phyloP scores from a whole-genome alignment of 2,329 filamentous ascomycete species.

The Talaromyces sp. region DNA sequence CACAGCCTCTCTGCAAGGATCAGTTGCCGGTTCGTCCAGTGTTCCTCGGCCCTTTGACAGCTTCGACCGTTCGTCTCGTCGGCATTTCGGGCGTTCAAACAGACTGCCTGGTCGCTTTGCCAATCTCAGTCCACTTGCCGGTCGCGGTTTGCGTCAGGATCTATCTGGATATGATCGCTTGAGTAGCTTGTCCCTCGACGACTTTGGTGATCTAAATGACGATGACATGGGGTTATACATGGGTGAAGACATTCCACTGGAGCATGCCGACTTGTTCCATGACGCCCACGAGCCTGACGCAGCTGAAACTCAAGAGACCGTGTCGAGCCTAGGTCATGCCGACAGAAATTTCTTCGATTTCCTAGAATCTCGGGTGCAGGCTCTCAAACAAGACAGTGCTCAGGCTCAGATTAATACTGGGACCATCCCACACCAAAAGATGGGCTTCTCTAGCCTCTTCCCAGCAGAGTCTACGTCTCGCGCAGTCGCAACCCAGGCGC shows the following conservation, averaged over 20 bases:
- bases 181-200: conserved; percentile 18
- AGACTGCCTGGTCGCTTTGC: conserved; percentile 48
- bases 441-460: conserved; percentile 66
- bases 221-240: conserved; percentile 17
- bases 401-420: conserved; percentile 12
- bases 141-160: conserved; percentile 38
- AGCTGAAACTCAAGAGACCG: conserved; percentile 19
- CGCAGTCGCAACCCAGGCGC: conserved; percentile 66
- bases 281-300: background rate
- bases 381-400: conserved; percentile 8
- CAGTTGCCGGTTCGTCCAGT: conserved; percentile 37
- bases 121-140: conserved; percentile 56
- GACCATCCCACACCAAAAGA: conserved; percentile 13
- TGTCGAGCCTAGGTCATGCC: conserved; percentile 52
- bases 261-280: background rate
- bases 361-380: conserved; percentile 45
- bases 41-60: conserved; percentile 29
- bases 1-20: conserved; percentile 50
- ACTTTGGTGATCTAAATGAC: conserved; percentile 16
- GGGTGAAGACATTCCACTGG: background rate
- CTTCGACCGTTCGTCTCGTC: conserved; percentile 26
- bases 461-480: conserved; percentile 49
- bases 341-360: conserved; percentile 59
- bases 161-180: conserved; percentile 21
- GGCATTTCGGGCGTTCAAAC: conserved; percentile 22